Conservation (phyloP, 1,139 yeast genomes). For the Kodamaea derodonti region DNA sequence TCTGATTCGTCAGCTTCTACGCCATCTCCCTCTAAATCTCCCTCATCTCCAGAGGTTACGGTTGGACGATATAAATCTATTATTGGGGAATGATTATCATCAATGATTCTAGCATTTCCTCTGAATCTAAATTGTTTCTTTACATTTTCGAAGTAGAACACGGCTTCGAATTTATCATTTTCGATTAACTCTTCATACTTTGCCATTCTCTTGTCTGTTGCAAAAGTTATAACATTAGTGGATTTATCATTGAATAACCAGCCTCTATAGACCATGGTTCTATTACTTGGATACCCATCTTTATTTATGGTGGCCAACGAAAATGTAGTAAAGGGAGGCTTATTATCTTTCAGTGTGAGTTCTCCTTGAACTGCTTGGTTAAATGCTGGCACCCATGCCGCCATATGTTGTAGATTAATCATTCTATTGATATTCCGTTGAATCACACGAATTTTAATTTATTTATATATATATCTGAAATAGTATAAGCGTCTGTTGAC, state of each 20-base stretch:
- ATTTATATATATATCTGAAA: slow-evolving; percentile 1
- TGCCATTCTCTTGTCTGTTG: slow-evolving; percentile 68
- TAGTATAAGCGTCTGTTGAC: slow-evolving; percentile 8
- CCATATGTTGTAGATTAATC: slow-evolving; percentile 49
- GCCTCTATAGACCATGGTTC: slow-evolving; percentile 73
- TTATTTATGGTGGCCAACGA: slow-evolving; percentile 66
- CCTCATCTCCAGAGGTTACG: slow-evolving; percentile 14
- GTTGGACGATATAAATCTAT: slow-evolving; percentile 32
- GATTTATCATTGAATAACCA: slow-evolving; percentile 68
- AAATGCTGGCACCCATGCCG: slow-evolving; percentile 69
- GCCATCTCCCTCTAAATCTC: slow-evolving; percentile 8
- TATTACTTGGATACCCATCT: slow-evolving; percentile 55
- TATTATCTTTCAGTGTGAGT: slow-evolving; percentile 24
- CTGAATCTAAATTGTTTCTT: slow-evolving; percentile 70
- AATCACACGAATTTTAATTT: background rate
- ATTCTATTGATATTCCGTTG: slow-evolving; percentile 7
- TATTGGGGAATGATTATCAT: slow-evolving; percentile 29
- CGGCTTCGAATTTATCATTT: slow-evolving; percentile 66
- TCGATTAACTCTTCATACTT: slow-evolving; percentile 52
- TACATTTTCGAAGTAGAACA: slow-evolving; percentile 61
- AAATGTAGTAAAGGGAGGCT: slow-evolving; percentile 51
- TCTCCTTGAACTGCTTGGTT: slow-evolving; percentile 48
- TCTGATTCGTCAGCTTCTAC: slow-evolving; percentile 3
- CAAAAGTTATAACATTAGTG: slow-evolving; percentile 64
- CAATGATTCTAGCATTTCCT: slow-evolving; percentile 56